Evolutionary conservation across 305 asterid genomes (phyloP).

Genomic region (Fraxinus greggii): DNA sequence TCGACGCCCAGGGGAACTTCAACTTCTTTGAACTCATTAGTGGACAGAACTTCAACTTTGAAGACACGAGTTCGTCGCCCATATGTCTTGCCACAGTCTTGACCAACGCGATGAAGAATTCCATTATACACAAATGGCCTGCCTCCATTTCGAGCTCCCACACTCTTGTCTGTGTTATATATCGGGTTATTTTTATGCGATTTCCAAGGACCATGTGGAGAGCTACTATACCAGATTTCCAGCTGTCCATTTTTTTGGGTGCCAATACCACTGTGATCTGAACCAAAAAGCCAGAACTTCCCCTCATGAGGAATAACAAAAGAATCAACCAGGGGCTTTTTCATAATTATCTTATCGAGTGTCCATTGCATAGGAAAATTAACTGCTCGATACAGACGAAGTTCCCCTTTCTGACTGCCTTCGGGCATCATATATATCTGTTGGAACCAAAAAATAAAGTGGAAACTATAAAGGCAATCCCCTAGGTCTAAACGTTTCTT

Average conservation of each 20-base stretch:
- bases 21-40: conserved; percentile 63
- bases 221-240: conserved; percentile 76
- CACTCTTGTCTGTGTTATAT: conserved; percentile 65
- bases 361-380: conserved; percentile 84
- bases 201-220: conserved; percentile 90
- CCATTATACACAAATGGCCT: conserved; percentile 72
- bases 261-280: conserved; percentile 82
- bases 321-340: conserved; percentile 77
- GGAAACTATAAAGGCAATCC: background rate
- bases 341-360: conserved; percentile 57
- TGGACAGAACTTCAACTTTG: conserved; percentile 52
- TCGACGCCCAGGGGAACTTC: conserved; percentile 59
- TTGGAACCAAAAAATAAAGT: background rate
- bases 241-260: conserved; percentile 74
- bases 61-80: conserved; percentile 70
- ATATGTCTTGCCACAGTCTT: conserved; percentile 86
- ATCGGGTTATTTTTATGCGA: conserved; percentile 84
- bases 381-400: conserved; percentile 81
- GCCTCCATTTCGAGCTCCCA: conserved; percentile 97
- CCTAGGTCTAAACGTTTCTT: background rate
- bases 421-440: conserved; percentile 99
- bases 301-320: conserved; percentile 64
- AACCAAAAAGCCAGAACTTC: conserved; percentile 86
- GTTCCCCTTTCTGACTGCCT: conserved; percentile 80
- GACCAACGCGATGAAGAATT: conserved; percentile 76